Conservation (phyloP, 2,329 filamentous ascomycete species). For the Blumeriella jaapii region DNA sequence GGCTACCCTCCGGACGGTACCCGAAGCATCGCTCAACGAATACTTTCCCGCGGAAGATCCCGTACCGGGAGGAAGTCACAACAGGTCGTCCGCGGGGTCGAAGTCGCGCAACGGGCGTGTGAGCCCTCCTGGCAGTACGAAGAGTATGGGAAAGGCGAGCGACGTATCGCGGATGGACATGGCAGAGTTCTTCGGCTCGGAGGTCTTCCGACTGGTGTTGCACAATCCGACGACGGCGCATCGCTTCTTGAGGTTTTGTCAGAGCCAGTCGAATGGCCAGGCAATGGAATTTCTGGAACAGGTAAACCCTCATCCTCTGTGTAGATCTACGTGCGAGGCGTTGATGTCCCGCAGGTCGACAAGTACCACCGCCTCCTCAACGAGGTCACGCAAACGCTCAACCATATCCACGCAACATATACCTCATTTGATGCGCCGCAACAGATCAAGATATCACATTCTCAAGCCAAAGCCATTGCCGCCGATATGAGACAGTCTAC, state of each 20-base stretch:
- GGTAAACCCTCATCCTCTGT: too few relatives aligned
- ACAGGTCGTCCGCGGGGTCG: too few relatives aligned
- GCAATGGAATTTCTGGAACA: conserved; percentile 41
- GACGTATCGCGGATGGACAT: conserved; percentile 17
- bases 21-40: too few relatives aligned
- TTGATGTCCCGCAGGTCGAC: conserved; percentile 29
- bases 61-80: too few relatives aligned
- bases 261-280: conserved; percentile 34
- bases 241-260: conserved; percentile 39
- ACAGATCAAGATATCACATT: conserved; percentile 20
- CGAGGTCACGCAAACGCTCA: conserved; percentile 34
- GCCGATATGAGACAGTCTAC: conserved; percentile 16
- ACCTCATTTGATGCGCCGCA: conserved; percentile 27
- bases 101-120: neutral
- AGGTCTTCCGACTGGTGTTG: conserved; percentile 40
- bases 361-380: conserved; percentile 35
- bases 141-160: neutral
- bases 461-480: conserved; percentile 12
- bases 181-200: conserved; percentile 37
- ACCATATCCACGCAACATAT: conserved; percentile 34
- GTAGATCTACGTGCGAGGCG: too few relatives aligned
- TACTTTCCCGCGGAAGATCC: too few relatives aligned
- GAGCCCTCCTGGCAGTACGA: neutral
- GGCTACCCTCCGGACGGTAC: too few relatives aligned
- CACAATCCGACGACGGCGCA: conserved; percentile 36